Evolutionary conservation across 2,329 filamentous ascomycete species (phyloP).

Genomic region (Colletotrichum sp.): DNA sequence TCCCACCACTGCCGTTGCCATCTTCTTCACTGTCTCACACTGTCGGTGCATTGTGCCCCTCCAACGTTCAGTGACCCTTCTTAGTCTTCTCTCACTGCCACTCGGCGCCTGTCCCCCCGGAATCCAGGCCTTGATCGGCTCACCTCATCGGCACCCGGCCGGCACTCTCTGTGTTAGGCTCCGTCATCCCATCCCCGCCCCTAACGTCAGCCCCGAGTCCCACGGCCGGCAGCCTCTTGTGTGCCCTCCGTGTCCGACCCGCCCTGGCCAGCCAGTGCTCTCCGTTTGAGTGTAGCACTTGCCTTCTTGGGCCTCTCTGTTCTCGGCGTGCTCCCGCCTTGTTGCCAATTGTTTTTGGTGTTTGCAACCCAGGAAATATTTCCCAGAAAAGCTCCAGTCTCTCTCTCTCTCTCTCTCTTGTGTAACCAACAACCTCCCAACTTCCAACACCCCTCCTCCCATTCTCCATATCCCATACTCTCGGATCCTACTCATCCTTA

Average conservation of each 20-base stretch:
- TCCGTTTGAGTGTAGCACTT: not conserved
- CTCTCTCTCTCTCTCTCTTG: not conserved
- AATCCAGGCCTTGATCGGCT: not conserved
- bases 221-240: not conserved
- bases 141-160: not conserved
- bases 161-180: not conserved
- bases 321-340: not conserved
- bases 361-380: not conserved
- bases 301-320: not conserved
- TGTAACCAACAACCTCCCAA: not conserved
- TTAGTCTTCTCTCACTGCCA: not conserved
- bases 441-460: not conserved
- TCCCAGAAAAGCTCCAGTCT: not conserved
- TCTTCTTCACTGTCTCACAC: not conserved
- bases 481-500: not conserved
- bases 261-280: not conserved
- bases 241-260: not conserved
- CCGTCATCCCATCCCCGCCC: not conserved
- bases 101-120: not conserved
- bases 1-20: not conserved
- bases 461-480: not conserved
- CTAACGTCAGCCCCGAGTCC: slow-evolving; percentile 5
- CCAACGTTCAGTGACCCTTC: not conserved
- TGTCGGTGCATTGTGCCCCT: not conserved
- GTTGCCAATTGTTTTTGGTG: not conserved